Base-by-base conservation (phyloP, 2,329 filamentous ascomycete species). In the Ophiostoma triangulosporum region DNA sequence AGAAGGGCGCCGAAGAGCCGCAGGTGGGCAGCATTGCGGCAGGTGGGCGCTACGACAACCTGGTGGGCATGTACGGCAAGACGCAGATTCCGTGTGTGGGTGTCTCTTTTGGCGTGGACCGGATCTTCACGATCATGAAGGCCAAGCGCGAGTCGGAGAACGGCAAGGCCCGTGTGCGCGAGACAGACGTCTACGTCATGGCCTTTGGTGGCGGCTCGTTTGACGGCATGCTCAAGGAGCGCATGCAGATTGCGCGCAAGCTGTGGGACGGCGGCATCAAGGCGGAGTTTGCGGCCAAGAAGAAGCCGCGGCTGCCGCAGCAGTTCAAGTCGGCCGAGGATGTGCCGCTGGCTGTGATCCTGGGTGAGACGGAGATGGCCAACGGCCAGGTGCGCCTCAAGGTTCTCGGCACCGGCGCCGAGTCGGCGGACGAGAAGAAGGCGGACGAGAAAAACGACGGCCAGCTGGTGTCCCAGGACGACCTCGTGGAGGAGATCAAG, bases 291-390 rank as follows among this genome's bases (percentile, higher is more conserved):
- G 74, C 81, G 11, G 88, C 87, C 73, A 97, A 96, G 71, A 78
- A 84, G 60, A 95, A 95, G 74, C 89, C 91, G 15, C 95, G 90
- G 68, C 75, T 95, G 31, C 84, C 81, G 12, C 78, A 83, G 57
- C 91, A 97, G 67, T 97, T 97, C 76, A 95, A 95, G 71, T 83
- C 84, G 20, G 90, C 90, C 11, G 90, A 96, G 66, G 85, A 84
- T 43, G 81, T 94, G 20, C 91, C 91, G 1, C 86, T 95, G 63
- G 88, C 84, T 7, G 77, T 97, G 49, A 93, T 97, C 61, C 75
- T 98, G 1, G 91, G 91, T 45, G 88, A 96, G 63, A 89, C 95
- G 53, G 91, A 97, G 69, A 72, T 95, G 38, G 83, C 83, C 56
- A 76, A 80, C 26, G 89, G 89, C 52, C 84, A 95, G 66, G 84